Evolutionary conservation across 2,329 filamentous ascomycete species (phyloP), one percentile per base, ranked within the genome.

Genomic region (Cercospora berteroae): DNA sequence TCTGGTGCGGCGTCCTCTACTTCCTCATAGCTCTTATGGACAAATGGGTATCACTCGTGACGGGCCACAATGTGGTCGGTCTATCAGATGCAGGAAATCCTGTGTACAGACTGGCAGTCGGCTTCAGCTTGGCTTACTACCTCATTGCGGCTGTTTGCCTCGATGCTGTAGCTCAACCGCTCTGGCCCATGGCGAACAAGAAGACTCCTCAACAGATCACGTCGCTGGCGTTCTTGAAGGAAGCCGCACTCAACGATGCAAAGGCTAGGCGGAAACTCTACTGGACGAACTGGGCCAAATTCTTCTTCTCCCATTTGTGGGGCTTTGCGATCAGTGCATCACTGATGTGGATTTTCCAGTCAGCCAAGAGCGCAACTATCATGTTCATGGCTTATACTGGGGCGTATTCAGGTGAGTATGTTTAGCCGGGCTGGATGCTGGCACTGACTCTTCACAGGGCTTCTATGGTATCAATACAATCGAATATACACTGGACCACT

Each of bases 101-200:
- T 12, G 74, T 79, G 1, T 78, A 80, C 64, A 80, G 83, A 10
- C 77, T 84, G 67, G 80, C 83, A 39, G 81, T 86, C 23, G 85
- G 85, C 1, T 86, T 87, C 69, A 83, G 83, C n/a, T 77, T 87
- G 36, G 83, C 83, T 0, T 87, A 87, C 73, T 87, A 87, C 70
- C 78, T 87, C 18, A 80, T 87, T 25, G 84, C 85, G 27, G 85
- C 85, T 12, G 84, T 87, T 1, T 77, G 85, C 23, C 83, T 87
- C 27, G 85, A 87, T 70, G 82, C 83, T 69, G 85, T 86, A 6
- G 66, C 68, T 9, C 65, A 64, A 18, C 70, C 70, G 1, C 63
- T 71, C 5, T 71, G 69, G 70, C 63, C 69, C 2, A 67, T 60
- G 33, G 70, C 70, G 13, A 71, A 71, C 63, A 70, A 71, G 60